Percentiles rank a stretch among this genome's conserved stretches.
Conservation (phyloP, 202 grass and related monocot species). For the Brachypodium distachyon region DNA sequence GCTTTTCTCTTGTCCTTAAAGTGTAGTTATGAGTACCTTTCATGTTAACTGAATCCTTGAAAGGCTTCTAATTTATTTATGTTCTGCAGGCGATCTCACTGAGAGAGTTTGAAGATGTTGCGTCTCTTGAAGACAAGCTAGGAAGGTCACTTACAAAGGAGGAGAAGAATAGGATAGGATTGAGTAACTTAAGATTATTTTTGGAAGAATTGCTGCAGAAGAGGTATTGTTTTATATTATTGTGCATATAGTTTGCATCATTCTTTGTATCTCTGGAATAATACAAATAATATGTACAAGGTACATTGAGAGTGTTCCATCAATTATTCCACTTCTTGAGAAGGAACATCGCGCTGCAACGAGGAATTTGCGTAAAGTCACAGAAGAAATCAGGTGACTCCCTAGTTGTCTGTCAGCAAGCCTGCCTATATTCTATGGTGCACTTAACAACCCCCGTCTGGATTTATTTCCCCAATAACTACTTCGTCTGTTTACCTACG, state of each 20-base stretch:
- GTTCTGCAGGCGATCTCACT: constrained; percentile 52
- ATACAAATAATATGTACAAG: constrained; percentile 35
- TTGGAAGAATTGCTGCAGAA: constrained; percentile 81
- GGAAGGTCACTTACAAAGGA: constrained; percentile 65
- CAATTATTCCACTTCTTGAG: constrained; percentile 85
- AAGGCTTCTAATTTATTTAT: not conserved
- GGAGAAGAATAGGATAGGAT: constrained; percentile 77
- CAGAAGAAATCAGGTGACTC: constrained; percentile 70
- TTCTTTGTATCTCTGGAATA: constrained; percentile 14
- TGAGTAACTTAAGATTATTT: constrained; percentile 72
- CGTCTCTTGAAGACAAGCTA: constrained; percentile 74
- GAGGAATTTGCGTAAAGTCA: constrained; percentile 56
- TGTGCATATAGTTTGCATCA: not conserved
- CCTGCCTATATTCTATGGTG: not conserved
- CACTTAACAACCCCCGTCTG: not conserved
- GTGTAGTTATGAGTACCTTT: not conserved
- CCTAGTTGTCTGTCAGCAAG: not conserved
- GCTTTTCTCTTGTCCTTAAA: not conserved
- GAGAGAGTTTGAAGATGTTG: constrained; percentile 79
- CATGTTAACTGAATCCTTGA: not conserved
- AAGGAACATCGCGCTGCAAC: constrained; percentile 55
- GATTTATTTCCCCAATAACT: not conserved
- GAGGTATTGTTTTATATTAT: constrained; percentile 49
- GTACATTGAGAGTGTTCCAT: constrained; percentile 82
- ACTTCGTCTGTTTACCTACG: not conserved